Base-by-base conservation (phyloP, 305 asterid species). In the Fraxinus velutina region DNA sequence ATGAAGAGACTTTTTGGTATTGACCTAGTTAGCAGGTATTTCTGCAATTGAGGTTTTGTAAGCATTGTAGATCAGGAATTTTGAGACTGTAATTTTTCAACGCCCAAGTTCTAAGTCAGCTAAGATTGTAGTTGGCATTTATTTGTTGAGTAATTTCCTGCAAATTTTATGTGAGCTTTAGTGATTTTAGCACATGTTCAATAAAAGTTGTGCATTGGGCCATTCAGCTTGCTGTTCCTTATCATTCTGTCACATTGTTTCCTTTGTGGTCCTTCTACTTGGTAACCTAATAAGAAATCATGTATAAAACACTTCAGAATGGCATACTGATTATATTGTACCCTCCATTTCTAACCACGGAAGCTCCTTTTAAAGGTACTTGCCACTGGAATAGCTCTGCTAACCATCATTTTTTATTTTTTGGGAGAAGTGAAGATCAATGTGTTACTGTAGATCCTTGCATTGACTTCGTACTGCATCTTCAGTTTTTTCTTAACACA, bases 11-110 rank as follows among this genome's bases (percentile, higher is more conserved):
- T 96, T 88, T 96, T 96, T 19, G 99, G 96, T 52, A 80, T 94
- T 76, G 98, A 93, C 80, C 92, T 94, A 85, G 90, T 89, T 78
- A 96, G 98, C 97, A 96, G 99, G 99, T 96, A 89, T 66, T 29
- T 83, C 70, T 85, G 74, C 75, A 73, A 66, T 77, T 55, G 22
- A 30, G 79, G 72, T 78, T 88, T 29, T 70, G 39, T 6, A 70
- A 29, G 39, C 42, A 30, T 13, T 70, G 19, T 30, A 15, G 22
- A 29, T 70, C 42, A 27, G 42, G 39, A 70, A 70, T 10, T 27
- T 68, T 68, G 37, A 27, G 37, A 68, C 74, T 10, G 2, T 27
- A 27, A 29, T 68, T 68, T 66, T 68, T 68, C 37, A 10, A 68
- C 0, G 19, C 74, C 39, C 19, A 68, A 60, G 70, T 60, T 60